Base-by-base conservation (phyloP, 768 basidiomycete species). In the Kwoniella dejecticola region DNA sequence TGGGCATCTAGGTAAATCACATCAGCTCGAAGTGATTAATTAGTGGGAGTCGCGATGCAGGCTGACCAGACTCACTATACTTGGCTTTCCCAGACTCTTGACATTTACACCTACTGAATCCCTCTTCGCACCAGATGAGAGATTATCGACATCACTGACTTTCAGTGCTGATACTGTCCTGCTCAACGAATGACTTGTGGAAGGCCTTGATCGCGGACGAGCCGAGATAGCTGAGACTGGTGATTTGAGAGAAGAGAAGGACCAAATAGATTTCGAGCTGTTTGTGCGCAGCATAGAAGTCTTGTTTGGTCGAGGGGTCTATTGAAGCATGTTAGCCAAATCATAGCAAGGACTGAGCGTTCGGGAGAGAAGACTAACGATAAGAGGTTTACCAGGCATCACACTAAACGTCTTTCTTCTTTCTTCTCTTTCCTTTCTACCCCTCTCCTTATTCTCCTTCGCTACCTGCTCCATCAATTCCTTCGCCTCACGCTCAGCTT, bases 71-170 rank as follows among this genome's bases (percentile, higher is more conserved):
- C 70, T 38, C 36, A 72, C 70, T 12, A 69, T 72, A 40, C 60
- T 62, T 15, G 70, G 70, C 11, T 60, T 63, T 1, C 57, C 70
- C 21, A 72, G 38, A 55, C 67, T 69, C 31, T 55, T 66, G 8
- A 72, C 50, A 33, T 60, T 62, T 41, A 46, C 57, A n/a, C n/a
- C n/a, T n/a, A n/a, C 64, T n/a, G 50, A 52, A n/a, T 60, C 40
- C 56, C 49, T 29, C 29, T 31, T 42, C 24, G 29, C 36, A 26
- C 29, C 15, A 31, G 10, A 4, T 13, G 21, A 31, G 4, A 60
- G 21, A 29, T 63, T 58, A 29, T 38, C 49, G 19, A 42, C 57
- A 6, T 41, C 36, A 33, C 56, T 63, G 13, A 36, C 47, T 23
- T 46, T 57, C 8, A 63, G 26, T 6, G 53, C 49, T 44, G 62